These are phyloP conservation scores for Lathyrus aphaca DNA, from an alignment of 306 rosid species.

Conservation along the genomic window DNA sequence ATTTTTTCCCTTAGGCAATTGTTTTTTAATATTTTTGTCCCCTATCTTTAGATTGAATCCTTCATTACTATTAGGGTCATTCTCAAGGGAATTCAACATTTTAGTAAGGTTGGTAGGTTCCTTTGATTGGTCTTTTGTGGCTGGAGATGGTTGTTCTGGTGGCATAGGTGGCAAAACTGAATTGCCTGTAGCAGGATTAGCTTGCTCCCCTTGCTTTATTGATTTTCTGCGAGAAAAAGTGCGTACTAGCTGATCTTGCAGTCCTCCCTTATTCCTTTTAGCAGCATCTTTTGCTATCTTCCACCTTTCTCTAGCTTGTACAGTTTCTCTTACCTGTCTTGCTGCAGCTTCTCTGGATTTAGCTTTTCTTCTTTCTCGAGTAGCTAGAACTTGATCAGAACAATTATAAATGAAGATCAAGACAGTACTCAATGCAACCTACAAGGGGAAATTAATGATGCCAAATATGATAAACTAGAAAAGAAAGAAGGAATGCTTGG, in stretches of 20 bases:
- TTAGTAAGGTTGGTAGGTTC: slow-evolving; percentile 65
- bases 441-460: slow-evolving; percentile 42
- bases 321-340: slow-evolving; percentile 73
- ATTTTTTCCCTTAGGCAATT: slow-evolving; percentile 56
- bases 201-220: slow-evolving; percentile 41
- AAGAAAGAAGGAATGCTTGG: slow-evolving; percentile 8
- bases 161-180: slow-evolving; percentile 26
- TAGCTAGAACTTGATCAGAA: slow-evolving; percentile 76
- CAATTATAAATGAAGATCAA: slow-evolving; percentile 69
- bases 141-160: slow-evolving; percentile 41
- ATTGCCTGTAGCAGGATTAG: slow-evolving; percentile 17
- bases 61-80: slow-evolving; percentile 55
- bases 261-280: slow-evolving; percentile 52
- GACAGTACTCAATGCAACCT: slow-evolving; percentile 66
- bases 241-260: slow-evolving; percentile 53
- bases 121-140: slow-evolving; percentile 48
- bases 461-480: slow-evolving; percentile 39
- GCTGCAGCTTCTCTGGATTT: slow-evolving; percentile 80
- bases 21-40: slow-evolving; percentile 68
- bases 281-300: slow-evolving; percentile 62
- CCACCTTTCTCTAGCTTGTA: slow-evolving; percentile 82
- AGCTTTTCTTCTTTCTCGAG: slow-evolving; percentile 77
- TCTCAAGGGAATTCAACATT: slow-evolving; percentile 63
- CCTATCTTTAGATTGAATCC: slow-evolving; percentile 76
- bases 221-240: slow-evolving; percentile 75